Evolutionary conservation across 1,139 yeast genomes (phyloP).

Genomic region (Blastobotrys ciferrii): DNA sequence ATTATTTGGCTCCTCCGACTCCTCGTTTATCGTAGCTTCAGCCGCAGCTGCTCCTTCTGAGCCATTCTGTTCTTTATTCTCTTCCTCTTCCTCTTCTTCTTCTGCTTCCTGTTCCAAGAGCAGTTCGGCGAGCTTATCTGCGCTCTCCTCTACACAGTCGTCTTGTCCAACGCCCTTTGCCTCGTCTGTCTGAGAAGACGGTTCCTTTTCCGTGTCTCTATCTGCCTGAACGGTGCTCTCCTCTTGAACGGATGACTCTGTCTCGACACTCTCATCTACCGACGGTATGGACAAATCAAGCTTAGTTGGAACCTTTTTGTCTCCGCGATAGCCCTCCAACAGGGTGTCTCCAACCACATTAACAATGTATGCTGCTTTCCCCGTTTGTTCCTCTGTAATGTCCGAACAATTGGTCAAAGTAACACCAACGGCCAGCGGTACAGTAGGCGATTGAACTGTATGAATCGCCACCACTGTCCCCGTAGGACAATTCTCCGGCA

Average conservation of each 20-base stretch:
- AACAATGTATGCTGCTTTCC: conserved; percentile 40
- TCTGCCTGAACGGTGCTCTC: not conserved
- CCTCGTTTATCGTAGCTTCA: not conserved
- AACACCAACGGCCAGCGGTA: conserved; percentile 73
- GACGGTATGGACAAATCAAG: conserved; percentile 25
- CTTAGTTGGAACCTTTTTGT: conserved; percentile 29
- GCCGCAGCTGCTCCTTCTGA: too few species aligned
- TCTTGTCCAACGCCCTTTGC: conserved; percentile 17
- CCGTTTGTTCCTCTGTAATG: conserved; percentile 33
- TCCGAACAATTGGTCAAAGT: conserved; percentile 51
- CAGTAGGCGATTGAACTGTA: conserved; percentile 56
- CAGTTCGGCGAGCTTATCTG: conserved; percentile 14
- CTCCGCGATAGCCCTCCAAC: conserved; percentile 28
- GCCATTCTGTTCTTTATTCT: not conserved
- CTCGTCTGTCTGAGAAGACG: not conserved
- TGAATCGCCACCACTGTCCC: conserved; percentile 75
- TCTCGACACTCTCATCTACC: conserved; percentile 13
- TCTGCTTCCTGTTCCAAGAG: conserved; percentile 17
- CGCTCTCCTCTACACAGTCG: conserved; percentile 18
- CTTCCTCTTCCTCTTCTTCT: conserved; percentile 22
- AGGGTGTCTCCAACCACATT: conserved; percentile 42
- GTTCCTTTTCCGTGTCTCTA: not conserved
- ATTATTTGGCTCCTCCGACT: not conserved
- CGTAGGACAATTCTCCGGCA: conserved; percentile 47
- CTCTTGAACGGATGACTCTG: conserved; percentile 13